phyloP scores from a whole-genome alignment of 2,329 filamentous ascomycete genomes.

The Boeremia exigua region DNA sequence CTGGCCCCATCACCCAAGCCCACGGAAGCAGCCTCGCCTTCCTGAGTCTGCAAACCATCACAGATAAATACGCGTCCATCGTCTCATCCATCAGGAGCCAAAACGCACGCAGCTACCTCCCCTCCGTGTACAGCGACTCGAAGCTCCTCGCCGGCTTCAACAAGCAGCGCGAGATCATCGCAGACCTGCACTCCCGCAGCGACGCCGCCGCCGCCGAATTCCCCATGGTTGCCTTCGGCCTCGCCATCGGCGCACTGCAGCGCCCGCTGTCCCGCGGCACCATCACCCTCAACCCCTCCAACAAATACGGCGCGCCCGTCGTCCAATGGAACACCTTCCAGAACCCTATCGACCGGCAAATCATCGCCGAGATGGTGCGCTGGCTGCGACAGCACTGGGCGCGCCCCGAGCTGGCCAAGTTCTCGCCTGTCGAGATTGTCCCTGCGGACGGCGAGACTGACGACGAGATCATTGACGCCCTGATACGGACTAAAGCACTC shows the following conservation, averaged over 20 bases:
- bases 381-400: conserved; percentile 46
- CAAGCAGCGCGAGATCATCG: conserved; percentile 36
- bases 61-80: conserved; percentile 25
- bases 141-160: conserved; percentile 28
- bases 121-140: conserved; percentile 25
- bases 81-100: conserved; percentile 27
- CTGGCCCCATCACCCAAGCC: conserved; percentile 36
- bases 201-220: conserved; percentile 44
- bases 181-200: conserved; percentile 21
- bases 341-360: conserved; percentile 46
- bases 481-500: conserved; percentile 21
- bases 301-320: conserved; percentile 40
- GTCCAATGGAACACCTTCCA: conserved; percentile 43
- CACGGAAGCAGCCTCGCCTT: conserved; percentile 33
- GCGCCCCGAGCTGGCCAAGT: conserved; percentile 36
- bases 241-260: conserved; percentile 28
- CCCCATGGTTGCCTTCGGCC: conserved; percentile 34
- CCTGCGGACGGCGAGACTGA: conserved; percentile 36
- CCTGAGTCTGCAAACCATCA: conserved; percentile 25
- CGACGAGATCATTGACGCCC: conserved; percentile 31
- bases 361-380: conserved; percentile 44
- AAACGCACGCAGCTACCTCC: conserved; percentile 23
- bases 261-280: conserved; percentile 45
- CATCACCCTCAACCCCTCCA: conserved; percentile 44
- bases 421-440: conserved; percentile 40